Conservation (phyloP, 2,329 filamentous ascomycete species). For the Neonectria hederae region DNA sequence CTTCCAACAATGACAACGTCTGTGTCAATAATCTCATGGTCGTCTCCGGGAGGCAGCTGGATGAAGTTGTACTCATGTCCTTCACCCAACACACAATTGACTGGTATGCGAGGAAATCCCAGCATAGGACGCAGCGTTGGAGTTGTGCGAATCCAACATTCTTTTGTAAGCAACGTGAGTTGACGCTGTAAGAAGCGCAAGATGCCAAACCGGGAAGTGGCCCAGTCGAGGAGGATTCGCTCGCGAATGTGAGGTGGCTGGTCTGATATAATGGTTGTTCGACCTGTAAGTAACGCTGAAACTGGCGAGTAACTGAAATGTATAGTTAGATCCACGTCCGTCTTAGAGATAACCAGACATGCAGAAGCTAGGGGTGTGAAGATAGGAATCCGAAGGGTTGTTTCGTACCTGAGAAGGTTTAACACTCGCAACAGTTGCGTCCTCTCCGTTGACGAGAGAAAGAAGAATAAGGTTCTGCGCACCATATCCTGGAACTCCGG, state of each 20-base stretch:
- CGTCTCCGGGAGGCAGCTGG: constrained; percentile 53
- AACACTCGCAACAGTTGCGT: constrained; percentile 7
- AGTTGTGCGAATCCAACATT: constrained; percentile 9
- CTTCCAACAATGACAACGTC: constrained; percentile 83
- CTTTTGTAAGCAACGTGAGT: constrained; percentile 2
- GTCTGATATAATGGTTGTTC: not conserved
- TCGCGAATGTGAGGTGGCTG: constrained; percentile 6
- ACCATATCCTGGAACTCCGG: constrained; percentile 5
- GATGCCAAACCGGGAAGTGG: not conserved
- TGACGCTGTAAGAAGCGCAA: constrained; percentile 7
- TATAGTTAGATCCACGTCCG: not conserved
- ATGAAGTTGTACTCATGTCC: constrained; percentile 54
- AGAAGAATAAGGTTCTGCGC: not conserved
- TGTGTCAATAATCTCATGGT: constrained; percentile 69
- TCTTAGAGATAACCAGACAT: not conserved
- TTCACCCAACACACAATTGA: not conserved
- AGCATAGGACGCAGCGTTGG: constrained; percentile 5
- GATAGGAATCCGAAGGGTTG: not conserved
- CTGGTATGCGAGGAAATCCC: constrained; percentile 8
- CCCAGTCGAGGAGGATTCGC: constrained; percentile 7
- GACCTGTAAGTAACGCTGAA: constrained; percentile 5
- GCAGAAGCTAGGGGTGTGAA: not conserved
- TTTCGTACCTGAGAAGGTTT: not conserved
- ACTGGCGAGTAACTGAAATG: constrained; percentile 2
- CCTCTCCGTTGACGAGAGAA: not conserved